A percentile compares a stretch with the other conserved stretches of the same genome.
These are phyloP conservation scores for Mycena belliarum DNA, from an alignment of 768 basidiomycete species.

Conservation along the genomic window DNA sequence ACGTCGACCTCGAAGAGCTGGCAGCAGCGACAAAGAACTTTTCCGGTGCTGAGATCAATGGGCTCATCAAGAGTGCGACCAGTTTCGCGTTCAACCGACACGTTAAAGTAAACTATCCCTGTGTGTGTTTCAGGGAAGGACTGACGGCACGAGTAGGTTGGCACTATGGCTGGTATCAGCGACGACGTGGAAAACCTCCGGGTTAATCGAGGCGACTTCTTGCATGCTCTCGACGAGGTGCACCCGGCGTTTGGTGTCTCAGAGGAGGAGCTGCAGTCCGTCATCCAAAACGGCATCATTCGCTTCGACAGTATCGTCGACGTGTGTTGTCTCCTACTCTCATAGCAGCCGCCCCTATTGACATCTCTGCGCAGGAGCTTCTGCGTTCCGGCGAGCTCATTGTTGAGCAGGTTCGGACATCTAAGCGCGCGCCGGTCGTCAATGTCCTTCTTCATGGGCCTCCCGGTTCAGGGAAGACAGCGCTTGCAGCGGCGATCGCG, in stretches of 20 bases:
- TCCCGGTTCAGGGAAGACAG: conserved; percentile 92
- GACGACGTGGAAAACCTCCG: conserved; percentile 93
- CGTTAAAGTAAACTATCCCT: conserved; percentile 86
- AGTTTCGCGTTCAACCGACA: conserved; percentile 98
- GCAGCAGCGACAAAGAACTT: conserved; percentile 93
- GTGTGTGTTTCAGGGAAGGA: too few species aligned
- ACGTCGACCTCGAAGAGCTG: conserved; percentile 83
- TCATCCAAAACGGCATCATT: conserved; percentile 96
- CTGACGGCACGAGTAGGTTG: conserved; percentile 50
- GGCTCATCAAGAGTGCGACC: conserved; percentile 96
- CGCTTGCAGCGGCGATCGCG: conserved; percentile 91
- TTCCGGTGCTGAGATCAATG: conserved; percentile 93
- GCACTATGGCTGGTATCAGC: conserved; percentile 94
- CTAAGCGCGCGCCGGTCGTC: conserved; percentile 88
- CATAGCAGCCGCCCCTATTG: conserved; percentile 3
- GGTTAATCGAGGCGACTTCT: conserved; percentile 84
- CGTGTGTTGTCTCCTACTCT: conserved; percentile 49
- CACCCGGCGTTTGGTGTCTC: conserved; percentile 97
- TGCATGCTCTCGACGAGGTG: conserved; percentile 90
- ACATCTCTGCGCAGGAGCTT: conserved; percentile 60
- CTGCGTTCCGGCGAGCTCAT: conserved; percentile 84
- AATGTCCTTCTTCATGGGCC: conserved; percentile 88
- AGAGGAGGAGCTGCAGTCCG: conserved; percentile 91
- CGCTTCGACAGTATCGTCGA: conserved; percentile 77
- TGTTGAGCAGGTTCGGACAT: conserved; percentile 91